A percentile compares a stretch with the other conserved stretches of the same genome.
Conservation (phyloP, 192 early-diverging fungal genomes). For the Polychytrium aggregatum region DNA sequence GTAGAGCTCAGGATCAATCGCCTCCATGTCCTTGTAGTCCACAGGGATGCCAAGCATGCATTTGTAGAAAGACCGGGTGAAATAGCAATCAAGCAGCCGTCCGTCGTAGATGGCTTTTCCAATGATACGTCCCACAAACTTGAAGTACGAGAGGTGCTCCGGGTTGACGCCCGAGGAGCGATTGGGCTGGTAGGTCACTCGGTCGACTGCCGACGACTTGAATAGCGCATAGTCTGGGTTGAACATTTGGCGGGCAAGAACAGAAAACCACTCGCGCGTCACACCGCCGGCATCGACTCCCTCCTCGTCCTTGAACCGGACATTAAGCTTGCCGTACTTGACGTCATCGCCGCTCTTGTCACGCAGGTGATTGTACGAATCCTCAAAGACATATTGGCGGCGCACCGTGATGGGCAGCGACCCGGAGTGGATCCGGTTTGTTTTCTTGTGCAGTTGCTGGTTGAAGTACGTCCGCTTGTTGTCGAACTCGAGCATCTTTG, state of each 20-base stretch:
- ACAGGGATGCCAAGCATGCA: conserved; percentile 85
- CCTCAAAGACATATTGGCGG: conserved; percentile 88
- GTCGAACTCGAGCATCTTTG: conserved; percentile 97
- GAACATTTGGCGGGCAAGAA: conserved; percentile 93
- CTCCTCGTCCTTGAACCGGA: conserved; percentile 91
- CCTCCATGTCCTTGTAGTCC: conserved; percentile 96
- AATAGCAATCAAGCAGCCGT: conserved; percentile 86
- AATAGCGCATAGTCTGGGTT: conserved; percentile 98
- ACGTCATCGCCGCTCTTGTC: conserved; percentile 85
- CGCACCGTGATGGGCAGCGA: conserved; percentile 81
- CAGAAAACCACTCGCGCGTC: conserved; percentile 97
- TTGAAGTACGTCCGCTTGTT: conserved; percentile 98
- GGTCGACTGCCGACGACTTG: conserved; percentile 87
- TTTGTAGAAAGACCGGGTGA: conserved; percentile 98
- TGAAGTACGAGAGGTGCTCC: conserved; percentile 91
- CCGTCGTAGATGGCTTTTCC: conserved; percentile 99
- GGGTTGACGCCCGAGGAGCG: conserved; percentile 82
- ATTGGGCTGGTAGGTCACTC: conserved; percentile 97
- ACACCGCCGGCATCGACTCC: conserved; percentile 97
- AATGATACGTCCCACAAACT: conserved; percentile 96
- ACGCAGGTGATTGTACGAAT: conserved; percentile 90
- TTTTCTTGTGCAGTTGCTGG: conserved; percentile 86
- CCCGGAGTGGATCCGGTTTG: conserved; percentile 50
- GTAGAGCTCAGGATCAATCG: conserved; percentile 93
- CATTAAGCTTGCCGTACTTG: conserved; percentile 83